Percentiles rank a stretch among this genome's conserved stretches.
Conservation (phyloP, 768 basidiomycete species). For the Leucocoprinus sp. region DNA sequence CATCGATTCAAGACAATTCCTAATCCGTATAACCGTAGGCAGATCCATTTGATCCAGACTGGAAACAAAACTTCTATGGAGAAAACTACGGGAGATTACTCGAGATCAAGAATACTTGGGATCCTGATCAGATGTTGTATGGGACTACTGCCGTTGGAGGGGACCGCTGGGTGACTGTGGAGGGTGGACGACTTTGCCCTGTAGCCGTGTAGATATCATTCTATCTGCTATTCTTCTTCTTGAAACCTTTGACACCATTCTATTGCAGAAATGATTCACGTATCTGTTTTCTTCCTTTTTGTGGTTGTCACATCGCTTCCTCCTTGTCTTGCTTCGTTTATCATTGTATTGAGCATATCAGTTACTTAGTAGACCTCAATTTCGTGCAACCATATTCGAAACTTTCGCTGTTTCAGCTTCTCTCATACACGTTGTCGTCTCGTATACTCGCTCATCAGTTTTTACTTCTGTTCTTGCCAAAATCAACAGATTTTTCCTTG, state of each 20-base stretch:
- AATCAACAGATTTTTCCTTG: no score
- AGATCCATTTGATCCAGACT: conserved; percentile 15
- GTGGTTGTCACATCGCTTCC: neutral
- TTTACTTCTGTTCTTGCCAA: no score
- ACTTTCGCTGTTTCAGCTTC: no score
- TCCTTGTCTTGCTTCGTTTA: neutral
- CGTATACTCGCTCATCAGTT: no score
- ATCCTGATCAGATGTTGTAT: conserved; percentile 14
- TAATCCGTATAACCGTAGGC: conserved; percentile 5
- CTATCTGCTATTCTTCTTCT: no score
- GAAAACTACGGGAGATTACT: conserved; percentile 12
- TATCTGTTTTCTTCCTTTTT: neutral
- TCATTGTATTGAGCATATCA: no score
- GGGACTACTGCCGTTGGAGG: conserved; percentile 16
- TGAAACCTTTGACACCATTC: no score
- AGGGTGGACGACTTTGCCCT: conserved; percentile 11
- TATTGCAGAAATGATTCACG: neutral
- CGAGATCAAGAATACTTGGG: conserved; percentile 13
- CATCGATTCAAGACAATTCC: neutral
- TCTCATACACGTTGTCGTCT: no score
- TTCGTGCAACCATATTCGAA: no score
- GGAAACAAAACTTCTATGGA: conserved; percentile 14
- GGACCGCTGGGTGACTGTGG: conserved; percentile 9
- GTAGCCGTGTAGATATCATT: no score
- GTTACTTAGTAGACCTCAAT: no score